Conservation (phyloP, 1,284 basidiomycete species). For the Trichosporon coremiiforme region DNA sequence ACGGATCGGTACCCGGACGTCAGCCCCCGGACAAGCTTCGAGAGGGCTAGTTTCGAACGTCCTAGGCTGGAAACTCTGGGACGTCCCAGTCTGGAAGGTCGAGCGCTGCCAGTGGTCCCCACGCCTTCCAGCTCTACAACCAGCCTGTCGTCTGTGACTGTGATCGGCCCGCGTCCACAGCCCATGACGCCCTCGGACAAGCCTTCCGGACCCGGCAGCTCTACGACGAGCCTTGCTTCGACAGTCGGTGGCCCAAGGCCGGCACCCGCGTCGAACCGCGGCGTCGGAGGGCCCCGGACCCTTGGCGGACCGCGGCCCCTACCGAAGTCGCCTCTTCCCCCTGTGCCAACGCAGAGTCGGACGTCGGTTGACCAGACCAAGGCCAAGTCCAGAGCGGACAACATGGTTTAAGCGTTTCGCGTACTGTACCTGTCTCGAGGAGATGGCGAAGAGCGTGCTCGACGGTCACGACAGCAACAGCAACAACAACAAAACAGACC, state of each 20-base stretch:
- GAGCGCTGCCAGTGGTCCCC: background rate
- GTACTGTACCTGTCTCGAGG: background rate
- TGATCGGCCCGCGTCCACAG: background rate
- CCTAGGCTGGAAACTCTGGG: background rate
- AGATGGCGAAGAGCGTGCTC: background rate
- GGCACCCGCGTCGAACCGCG: background rate
- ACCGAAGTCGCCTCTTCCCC: constrained; percentile 2
- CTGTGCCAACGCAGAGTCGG: background rate
- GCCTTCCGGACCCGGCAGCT: background rate
- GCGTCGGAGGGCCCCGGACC: background rate
- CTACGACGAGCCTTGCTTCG: background rate
- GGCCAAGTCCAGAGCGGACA: background rate
- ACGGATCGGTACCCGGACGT: background rate
- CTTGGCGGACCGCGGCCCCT: background rate
- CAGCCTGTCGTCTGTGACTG: background rate
- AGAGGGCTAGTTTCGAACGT: background rate
- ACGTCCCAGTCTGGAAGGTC: constrained; percentile 14
- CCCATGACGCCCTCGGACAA: background rate
- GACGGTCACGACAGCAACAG: background rate
- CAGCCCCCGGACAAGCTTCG: background rate
- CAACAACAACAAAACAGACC: background rate
- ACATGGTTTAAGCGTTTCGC: background rate
- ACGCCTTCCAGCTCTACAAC: background rate
- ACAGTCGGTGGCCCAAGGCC: background rate
- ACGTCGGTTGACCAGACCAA: background rate